Evolutionary conservation across 164 flowering plant genomes (phyloP).

Genomic region (Nymphaea colorata): DNA sequence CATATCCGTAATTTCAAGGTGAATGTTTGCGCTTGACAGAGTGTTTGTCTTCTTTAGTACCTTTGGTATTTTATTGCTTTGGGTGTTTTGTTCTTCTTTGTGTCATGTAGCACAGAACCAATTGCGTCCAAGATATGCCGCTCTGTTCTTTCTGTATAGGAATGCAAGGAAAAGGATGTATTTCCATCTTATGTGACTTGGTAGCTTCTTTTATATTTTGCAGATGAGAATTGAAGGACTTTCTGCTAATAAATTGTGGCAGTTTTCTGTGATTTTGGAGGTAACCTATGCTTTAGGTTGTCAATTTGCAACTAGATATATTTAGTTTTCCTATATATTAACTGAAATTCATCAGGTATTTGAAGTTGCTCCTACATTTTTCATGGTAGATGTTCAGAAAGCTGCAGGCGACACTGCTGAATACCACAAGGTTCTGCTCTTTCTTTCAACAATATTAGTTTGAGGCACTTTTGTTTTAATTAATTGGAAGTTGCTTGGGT

Average conservation of each 20-base stretch:
- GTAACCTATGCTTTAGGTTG: conserved; percentile 18
- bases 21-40: neutral
- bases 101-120: neutral
- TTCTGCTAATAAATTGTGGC: conserved; percentile 53
- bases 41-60: neutral
- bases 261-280: conserved; percentile 72
- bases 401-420: conserved; percentile 73
- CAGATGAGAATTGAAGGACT: conserved; percentile 99
- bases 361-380: conserved; percentile 78
- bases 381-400: conserved; percentile 88
- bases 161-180: neutral
- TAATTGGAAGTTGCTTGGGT: neutral
- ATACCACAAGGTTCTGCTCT: conserved; percentile 56
- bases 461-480: neutral
- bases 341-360: conserved; percentile 38
- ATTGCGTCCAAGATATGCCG: no score
- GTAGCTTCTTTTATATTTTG: conserved; percentile 1
- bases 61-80: neutral
- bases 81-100: neutral
- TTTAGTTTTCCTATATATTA: neutral
- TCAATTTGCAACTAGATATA: neutral
- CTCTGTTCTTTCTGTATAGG: neutral
- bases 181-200: neutral
- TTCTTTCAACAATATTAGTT: neutral
- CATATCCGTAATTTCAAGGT: conserved; percentile 96